Conservation (phyloP, 2,329 filamentous ascomycete species). For the Trichoderma sp. region DNA sequence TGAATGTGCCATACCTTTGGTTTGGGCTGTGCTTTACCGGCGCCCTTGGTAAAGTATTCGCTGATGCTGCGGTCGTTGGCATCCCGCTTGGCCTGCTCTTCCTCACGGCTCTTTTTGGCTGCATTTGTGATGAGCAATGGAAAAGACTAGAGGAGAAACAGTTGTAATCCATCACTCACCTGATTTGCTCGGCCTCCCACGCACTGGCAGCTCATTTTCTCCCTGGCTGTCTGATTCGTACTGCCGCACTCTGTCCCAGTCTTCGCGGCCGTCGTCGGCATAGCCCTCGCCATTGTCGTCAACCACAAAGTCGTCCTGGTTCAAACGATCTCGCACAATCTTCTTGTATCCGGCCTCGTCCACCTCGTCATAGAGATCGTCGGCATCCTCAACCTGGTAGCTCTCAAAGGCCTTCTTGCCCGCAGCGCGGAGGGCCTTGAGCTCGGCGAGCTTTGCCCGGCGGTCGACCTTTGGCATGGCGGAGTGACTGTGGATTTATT, state of each 20-base stretch:
- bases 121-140: not conserved
- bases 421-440: constrained; percentile 77
- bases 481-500: constrained; percentile 9
- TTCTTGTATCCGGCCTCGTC: constrained; percentile 98
- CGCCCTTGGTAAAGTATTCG: constrained; percentile 87
- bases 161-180: constrained; percentile 37
- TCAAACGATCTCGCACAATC: constrained; percentile 81
- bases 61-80: constrained; percentile 89
- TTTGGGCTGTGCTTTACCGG: constrained; percentile 65
- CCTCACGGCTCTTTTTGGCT: constrained; percentile 86
- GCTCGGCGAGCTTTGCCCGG: constrained; percentile 66
- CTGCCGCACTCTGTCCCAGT: constrained; percentile 74
- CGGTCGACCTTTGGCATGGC: constrained; percentile 40
- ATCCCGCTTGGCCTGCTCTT: constrained; percentile 80
- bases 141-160: not conserved
- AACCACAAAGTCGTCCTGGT: constrained; percentile 96
- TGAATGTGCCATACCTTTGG: constrained; percentile 64
- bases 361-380: constrained; percentile 89
- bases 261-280: constrained; percentile 91
- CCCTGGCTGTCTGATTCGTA: constrained; percentile 73
- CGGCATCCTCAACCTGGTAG: constrained; percentile 82
- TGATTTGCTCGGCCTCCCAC: constrained; percentile 51
- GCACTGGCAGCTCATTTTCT: constrained; percentile 34
- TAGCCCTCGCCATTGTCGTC: constrained; percentile 98
- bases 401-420: constrained; percentile 88